Conservation (phyloP, 2,329 filamentous ascomycete genomes). For the Colletotrichum simmondsii region DNA sequence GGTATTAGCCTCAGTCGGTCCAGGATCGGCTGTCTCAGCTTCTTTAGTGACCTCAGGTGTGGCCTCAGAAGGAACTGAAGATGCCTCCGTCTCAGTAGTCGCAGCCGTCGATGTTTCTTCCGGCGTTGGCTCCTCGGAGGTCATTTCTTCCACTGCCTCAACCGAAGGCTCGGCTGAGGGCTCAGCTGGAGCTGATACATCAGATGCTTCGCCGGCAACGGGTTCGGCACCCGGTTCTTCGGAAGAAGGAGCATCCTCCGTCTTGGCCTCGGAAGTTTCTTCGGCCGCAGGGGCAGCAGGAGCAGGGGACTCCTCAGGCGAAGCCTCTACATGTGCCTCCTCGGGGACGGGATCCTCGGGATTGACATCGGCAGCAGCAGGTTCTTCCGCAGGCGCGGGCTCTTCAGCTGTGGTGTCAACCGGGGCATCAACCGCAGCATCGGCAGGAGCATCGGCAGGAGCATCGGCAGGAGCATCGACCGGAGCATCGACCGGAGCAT, state of each 20-base stretch:
- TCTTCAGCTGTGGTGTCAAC: neutral
- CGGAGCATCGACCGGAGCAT: too few species aligned
- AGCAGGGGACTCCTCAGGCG: neutral
- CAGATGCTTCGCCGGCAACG: neutral
- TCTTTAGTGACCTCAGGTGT: neutral
- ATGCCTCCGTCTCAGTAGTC: neutral
- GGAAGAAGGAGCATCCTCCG: neutral
- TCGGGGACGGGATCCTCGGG: neutral
- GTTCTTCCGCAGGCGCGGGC: too few species aligned
- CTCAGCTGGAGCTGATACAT: neutral
- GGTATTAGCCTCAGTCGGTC: neutral
- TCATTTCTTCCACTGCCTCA: neutral
- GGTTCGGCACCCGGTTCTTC: neutral
- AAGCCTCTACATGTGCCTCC: neutral
- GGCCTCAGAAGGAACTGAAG: neutral
- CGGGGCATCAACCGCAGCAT: too few species aligned
- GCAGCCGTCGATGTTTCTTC: neutral
- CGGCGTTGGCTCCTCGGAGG: neutral
- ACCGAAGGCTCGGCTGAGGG: neutral
- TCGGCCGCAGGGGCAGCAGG: neutral
- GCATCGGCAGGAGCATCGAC: neutral
- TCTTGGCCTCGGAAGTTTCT: neutral
- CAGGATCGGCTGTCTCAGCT: neutral
- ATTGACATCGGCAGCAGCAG: neutral
- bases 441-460: neutral